Percentiles rank a stretch among this genome's conserved stretches.
Evolutionary conservation across 1,139 yeast genomes (phyloP).

Genomic region (Yamadazyma dushanensis): DNA sequence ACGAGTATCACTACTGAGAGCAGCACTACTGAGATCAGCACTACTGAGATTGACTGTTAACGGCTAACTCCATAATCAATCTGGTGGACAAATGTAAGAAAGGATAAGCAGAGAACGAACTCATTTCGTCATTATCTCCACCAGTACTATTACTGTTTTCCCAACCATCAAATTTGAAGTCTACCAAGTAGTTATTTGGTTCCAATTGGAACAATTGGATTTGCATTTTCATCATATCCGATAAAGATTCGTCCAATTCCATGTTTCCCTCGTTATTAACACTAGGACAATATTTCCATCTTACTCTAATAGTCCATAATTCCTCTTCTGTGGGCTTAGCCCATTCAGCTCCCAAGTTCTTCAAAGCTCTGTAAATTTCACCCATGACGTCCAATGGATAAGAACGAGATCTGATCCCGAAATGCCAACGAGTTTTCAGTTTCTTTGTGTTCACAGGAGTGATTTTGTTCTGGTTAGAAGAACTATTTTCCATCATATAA

Average conservation of each 20-base stretch:
- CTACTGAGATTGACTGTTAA: slow-evolving; percentile 47
- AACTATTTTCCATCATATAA: slow-evolving; percentile 67
- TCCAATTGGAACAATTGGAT: slow-evolving; percentile 94
- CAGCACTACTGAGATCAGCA: too few relatives aligned
- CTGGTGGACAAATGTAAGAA: slow-evolving; percentile 90
- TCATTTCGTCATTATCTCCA: slow-evolving; percentile 65
- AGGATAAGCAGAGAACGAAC: slow-evolving; percentile 91
- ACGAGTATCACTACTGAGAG: too few relatives aligned
- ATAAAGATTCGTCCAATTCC: slow-evolving; percentile 16
- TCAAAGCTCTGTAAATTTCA: slow-evolving; percentile 91
- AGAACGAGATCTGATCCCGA: slow-evolving; percentile 93
- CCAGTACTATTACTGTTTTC: slow-evolving; percentile 43
- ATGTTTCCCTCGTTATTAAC: slow-evolving; percentile 22
- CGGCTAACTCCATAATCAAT: slow-evolving; percentile 94
- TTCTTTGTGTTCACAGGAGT: slow-evolving; percentile 79
- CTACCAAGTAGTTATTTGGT: slow-evolving; percentile 93
- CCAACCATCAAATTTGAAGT: slow-evolving; percentile 98
- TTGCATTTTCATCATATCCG: slow-evolving; percentile 84
- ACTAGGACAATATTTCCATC: slow-evolving; percentile 80
- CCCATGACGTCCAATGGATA: slow-evolving; percentile 99
- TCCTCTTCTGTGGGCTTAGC: slow-evolving; percentile 91
- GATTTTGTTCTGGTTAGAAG: slow-evolving; percentile 46
- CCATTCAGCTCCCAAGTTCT: slow-evolving; percentile 97
- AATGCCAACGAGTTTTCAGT: slow-evolving; percentile 97
- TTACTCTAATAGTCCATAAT: slow-evolving; percentile 94